Base-by-base conservation (phyloP, 441 rosid species). In the Cnidoscolus chayamansa region DNA sequence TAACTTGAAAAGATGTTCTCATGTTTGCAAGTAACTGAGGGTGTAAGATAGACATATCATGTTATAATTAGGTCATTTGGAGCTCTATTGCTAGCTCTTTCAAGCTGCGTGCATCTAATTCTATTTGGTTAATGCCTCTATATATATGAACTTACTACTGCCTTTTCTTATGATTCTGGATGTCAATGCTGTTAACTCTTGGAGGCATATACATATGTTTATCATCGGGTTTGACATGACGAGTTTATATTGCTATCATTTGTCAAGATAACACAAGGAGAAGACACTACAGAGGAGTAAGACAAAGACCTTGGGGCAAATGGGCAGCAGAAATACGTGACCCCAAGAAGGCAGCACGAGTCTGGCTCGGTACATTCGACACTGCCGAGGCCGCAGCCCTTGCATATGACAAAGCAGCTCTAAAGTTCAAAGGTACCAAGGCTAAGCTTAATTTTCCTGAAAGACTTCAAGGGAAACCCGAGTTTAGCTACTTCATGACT, bases 221-320 rank as follows among this genome's bases (percentile, higher is more conserved):
- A 8, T 63, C 7, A 4, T 10, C 5, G 56, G 15, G 20, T 65
- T 25, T 65, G 40, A 65, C 19, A 32, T 40, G 45, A 40, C 45
- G 45, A 3, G 51, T 2, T 48, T 48, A 48, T 48, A 13, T 12
- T 48, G 10, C 51, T 5, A 10, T 48, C 13, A 25, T 48, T 67
- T 73, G 66, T 79, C 72, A 77, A 89, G 92, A 81, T 68, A 81
- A 10, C 65, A 72, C 87, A 50, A 85, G 87, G 81, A 87, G 73
- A 77, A 81, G 90, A 67, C 97, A 88, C 72, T 94, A 92, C 72
- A 90, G 98, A 82, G 98, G 98, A 59, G 98, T 94, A 32, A 88
- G 98, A 72, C 98, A 92, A 85, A 84, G 98, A 63, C 98, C 98
- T 6, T 94, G 98, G 98, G 98, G 98, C 0, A 94, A 94, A 85